These are phyloP conservation scores for Rhodotorula sp. DNA, from an alignment of 1,284 basidiomycete species.

Conservation along the genomic window DNA sequence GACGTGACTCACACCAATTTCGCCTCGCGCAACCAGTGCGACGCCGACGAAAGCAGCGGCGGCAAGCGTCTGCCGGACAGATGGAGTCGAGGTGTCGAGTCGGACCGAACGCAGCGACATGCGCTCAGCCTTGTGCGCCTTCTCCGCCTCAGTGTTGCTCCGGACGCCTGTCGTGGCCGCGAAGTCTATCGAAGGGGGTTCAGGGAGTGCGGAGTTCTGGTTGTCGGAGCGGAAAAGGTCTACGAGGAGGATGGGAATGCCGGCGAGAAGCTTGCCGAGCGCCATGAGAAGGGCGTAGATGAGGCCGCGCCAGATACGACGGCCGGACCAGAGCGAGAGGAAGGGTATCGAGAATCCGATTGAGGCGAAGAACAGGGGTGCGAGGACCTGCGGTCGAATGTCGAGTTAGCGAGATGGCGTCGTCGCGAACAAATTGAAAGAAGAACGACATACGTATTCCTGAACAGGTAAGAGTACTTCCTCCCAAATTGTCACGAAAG, in stretches of 20 bases:
- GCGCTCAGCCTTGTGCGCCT: not conserved
- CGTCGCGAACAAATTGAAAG: not conserved
- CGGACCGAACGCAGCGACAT: not conserved
- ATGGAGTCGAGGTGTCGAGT: not conserved
- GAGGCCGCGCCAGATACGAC: slow-evolving; percentile 58
- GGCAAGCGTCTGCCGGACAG: slow-evolving; percentile 9
- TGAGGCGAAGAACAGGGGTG: slow-evolving; percentile 60
- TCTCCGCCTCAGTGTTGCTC: not conserved
- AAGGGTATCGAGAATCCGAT: slow-evolving; percentile 61
- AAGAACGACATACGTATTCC: slow-evolving; percentile 13
- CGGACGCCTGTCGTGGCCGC: not conserved
- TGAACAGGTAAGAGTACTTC: slow-evolving; percentile 1
- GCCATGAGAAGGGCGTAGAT: slow-evolving; percentile 57
- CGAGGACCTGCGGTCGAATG: slow-evolving; percentile 48
- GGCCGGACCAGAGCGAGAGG: slow-evolving; percentile 54
- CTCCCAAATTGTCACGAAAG: slow-evolving; percentile 15
- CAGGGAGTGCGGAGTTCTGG: not conserved
- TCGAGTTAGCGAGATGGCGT: not conserved
- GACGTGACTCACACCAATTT: slow-evolving; percentile 53
- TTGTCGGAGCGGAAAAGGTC: slow-evolving; percentile 19
- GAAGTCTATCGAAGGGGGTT: not conserved
- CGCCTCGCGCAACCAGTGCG: slow-evolving; percentile 58
- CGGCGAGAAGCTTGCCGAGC: slow-evolving; percentile 54
- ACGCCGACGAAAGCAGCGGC: slow-evolving; percentile 51
- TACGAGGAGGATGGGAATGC: slow-evolving; percentile 48